phyloP scores from a whole-genome alignment of 2,329 filamentous ascomycete species.

The Periconia macrospinosa region DNA sequence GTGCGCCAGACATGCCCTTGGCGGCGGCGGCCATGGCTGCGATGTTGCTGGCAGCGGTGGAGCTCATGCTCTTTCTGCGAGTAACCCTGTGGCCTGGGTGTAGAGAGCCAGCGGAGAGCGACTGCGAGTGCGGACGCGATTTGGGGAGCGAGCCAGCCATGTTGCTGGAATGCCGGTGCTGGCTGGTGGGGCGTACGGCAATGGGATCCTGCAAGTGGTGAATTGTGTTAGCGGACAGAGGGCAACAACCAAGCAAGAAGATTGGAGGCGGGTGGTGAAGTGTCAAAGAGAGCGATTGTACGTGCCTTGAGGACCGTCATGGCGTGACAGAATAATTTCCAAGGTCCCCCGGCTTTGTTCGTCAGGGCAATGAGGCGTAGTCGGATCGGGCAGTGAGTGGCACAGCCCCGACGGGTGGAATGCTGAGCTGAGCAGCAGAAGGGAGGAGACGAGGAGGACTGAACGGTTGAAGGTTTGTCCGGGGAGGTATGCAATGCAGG shows the following conservation, averaged over 20 bases:
- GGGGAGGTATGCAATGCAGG: neutral
- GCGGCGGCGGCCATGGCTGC: conserved; percentile 72
- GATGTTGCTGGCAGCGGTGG: conserved; percentile 71
- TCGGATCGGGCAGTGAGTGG: conserved; percentile 4
- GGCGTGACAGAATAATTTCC: conserved; percentile 11
- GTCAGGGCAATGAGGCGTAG: conserved; percentile 9
- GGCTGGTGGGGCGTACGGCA: conserved; percentile 47
- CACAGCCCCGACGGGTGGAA: conserved; percentile 4
- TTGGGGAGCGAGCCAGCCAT: conserved; percentile 63
- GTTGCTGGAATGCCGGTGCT: conserved; percentile 54
- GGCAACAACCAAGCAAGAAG: conserved; percentile 6
- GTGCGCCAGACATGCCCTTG: conserved; percentile 65
- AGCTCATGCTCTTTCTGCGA: conserved; percentile 89
- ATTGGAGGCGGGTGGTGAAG: conserved; percentile 12
- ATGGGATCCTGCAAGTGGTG: conserved; percentile 39
- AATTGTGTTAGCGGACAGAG: conserved; percentile 27
- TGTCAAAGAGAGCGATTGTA: conserved; percentile 9
- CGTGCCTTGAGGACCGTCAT: conserved; percentile 46
- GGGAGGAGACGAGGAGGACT: conserved; percentile 1
- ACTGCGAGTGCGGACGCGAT: conserved; percentile 79
- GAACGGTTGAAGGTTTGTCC: neutral
- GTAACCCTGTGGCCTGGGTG: conserved; percentile 84
- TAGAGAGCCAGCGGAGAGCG: conserved; percentile 73
- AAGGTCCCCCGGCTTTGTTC: conserved; percentile 17
- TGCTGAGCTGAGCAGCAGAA: conserved; percentile 1